phyloP scores from a whole-genome alignment of 176 grass and related monocot genomes.

The Stipa capillata region DNA sequence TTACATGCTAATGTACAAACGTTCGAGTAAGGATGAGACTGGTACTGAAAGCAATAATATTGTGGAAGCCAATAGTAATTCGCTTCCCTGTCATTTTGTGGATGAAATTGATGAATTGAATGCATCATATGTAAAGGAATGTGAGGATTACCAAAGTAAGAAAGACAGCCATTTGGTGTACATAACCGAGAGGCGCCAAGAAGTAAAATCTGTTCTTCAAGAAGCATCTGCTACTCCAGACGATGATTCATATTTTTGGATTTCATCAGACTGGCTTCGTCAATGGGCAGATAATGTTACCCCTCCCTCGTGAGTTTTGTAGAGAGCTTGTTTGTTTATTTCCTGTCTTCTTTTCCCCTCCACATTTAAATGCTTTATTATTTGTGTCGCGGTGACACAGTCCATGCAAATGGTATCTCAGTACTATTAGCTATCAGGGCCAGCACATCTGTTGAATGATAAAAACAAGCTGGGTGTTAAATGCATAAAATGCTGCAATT shows the following conservation, averaged over 20 bases:
- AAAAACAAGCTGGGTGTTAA: constrained; percentile 1
- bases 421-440: too few relatives aligned
- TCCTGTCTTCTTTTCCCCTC: neutral
- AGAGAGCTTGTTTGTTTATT: neutral
- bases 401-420: neutral
- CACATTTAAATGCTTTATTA: too few relatives aligned
- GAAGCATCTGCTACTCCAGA: constrained; percentile 57
- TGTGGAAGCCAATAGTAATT: constrained; percentile 35
- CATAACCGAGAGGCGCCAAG: constrained; percentile 71
- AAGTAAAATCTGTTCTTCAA: constrained; percentile 77
- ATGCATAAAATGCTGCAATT: neutral
- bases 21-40: constrained; percentile 33
- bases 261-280: constrained; percentile 94
- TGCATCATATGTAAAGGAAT: constrained; percentile 48
- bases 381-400: neutral
- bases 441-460: neutral
- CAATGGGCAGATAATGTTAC: constrained; percentile 83
- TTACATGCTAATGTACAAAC: constrained; percentile 98
- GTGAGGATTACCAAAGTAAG: constrained; percentile 63
- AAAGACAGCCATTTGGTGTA: constrained; percentile 60
- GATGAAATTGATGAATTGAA: constrained; percentile 70
- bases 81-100: constrained; percentile 56
- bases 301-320: constrained; percentile 64
- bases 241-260: constrained; percentile 87
- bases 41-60: constrained; percentile 25